Conservation (phyloP, 345 rosid genomes). For the Eucalyptus pumila region DNA sequence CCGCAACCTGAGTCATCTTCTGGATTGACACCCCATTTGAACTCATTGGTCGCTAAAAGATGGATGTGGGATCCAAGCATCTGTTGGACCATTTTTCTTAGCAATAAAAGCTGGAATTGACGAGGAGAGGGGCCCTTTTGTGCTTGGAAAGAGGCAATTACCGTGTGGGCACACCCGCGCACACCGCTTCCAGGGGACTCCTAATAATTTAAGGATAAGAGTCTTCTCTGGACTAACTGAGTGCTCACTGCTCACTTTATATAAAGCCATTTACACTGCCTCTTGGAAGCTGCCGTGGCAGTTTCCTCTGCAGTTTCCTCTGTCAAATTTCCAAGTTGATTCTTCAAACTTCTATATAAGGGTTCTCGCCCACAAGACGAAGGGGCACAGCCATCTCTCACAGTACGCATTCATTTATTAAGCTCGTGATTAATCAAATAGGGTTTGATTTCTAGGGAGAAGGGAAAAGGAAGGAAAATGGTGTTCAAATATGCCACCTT, state of each 20-base stretch:
- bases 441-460: not conserved
- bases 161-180: too few relatives aligned
- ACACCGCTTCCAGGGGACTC: not conserved
- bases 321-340: not conserved
- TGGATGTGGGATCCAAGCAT: too few relatives aligned
- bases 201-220: not conserved
- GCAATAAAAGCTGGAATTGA: too few relatives aligned
- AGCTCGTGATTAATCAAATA: not conserved
- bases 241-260: not conserved
- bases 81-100: too few relatives aligned
- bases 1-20: too few relatives aligned
- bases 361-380: not conserved
- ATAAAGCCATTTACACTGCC: not conserved
- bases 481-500: not conserved
- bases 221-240: not conserved
- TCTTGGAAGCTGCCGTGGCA: not conserved
- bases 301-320: not conserved
- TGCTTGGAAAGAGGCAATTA: too few relatives aligned
- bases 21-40: too few relatives aligned
- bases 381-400: not conserved
- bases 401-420: not conserved
- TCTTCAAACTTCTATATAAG: not conserved
- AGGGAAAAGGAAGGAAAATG: not conserved
- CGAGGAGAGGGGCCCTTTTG: too few relatives aligned
- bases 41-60: too few relatives aligned